These are phyloP conservation scores for Heliamphora pulchella DNA, from an alignment of 179 eudicot genomes.

Conservation along the genomic window DNA sequence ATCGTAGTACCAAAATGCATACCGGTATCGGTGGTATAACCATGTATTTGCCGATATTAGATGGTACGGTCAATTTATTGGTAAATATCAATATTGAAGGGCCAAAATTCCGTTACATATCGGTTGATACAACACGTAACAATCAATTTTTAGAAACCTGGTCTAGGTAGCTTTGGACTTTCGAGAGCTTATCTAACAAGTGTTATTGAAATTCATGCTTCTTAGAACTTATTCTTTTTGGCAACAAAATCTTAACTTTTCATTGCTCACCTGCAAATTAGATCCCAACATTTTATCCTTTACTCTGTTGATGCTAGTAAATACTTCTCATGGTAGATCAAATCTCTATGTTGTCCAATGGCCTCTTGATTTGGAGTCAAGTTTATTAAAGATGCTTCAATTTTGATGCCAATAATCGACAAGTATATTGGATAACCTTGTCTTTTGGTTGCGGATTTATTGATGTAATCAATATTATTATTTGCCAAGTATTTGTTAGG, in stretches of 20 bases:
- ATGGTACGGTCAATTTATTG: too few species aligned
- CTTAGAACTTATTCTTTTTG: neutral
- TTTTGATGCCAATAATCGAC: neutral
- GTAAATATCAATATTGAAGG: too few species aligned
- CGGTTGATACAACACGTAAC: too few species aligned
- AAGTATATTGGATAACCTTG: neutral
- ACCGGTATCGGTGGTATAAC: too few species aligned
- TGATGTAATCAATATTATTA: neutral
- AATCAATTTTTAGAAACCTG: too few species aligned
- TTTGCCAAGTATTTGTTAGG: neutral
- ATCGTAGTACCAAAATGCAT: too few species aligned
- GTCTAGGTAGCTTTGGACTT: neutral
- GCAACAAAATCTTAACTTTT: neutral
- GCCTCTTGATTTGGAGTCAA: neutral
- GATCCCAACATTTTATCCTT: neutral
- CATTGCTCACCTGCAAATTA: constrained; percentile 1
- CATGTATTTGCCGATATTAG: too few species aligned
- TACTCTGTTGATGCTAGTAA: neutral
- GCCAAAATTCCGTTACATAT: too few species aligned
- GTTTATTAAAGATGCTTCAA: neutral
- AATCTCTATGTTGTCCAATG: neutral
- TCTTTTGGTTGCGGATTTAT: neutral
- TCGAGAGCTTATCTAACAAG: neutral
- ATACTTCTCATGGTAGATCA: neutral
- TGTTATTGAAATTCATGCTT: neutral